Percentiles rank a stretch among this genome's conserved stretches.
Evolutionary conservation across 257 asterid species (phyloP).

Genomic region (Solanum appendiculatum): DNA sequence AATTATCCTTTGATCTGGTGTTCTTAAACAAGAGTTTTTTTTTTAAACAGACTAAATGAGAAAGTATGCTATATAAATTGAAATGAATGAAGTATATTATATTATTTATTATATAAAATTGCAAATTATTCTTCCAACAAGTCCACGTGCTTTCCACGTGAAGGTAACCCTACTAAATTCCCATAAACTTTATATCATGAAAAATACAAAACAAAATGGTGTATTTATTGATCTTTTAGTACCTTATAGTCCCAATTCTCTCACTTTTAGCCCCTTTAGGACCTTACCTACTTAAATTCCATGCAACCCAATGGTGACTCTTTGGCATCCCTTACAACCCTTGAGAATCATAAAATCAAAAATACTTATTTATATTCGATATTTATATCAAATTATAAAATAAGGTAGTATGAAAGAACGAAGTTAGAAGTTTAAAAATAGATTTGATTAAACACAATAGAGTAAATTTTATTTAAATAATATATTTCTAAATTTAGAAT

Average conservation of each 20-base stretch:
- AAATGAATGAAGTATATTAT: too few relatives aligned
- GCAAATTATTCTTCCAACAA: background rate
- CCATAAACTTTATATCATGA: background rate
- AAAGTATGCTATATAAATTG: too few relatives aligned
- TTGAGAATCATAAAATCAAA: background rate
- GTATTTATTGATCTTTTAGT: background rate
- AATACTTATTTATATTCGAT: background rate
- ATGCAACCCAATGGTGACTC: background rate
- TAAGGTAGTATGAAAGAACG: too few relatives aligned
- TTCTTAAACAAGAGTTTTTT: too few relatives aligned
- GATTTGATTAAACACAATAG: too few relatives aligned
- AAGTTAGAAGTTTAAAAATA: background rate
- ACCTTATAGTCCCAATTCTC: background rate
- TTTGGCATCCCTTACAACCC: background rate
- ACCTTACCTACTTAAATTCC: background rate
- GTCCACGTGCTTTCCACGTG: constrained; percentile 22
- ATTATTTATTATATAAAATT: background rate
- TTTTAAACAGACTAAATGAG: too few relatives aligned
- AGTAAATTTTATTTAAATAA: too few relatives aligned
- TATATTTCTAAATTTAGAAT: too few relatives aligned
- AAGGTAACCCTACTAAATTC: constrained; percentile 3
- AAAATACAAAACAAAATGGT: background rate
- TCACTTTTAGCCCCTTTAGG: background rate
- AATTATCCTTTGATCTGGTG: too few relatives aligned
- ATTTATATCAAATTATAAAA: background rate